These are phyloP conservation scores for Melastoma malabathricum DNA, from an alignment of 345 rosid species.

Conservation along the genomic window DNA sequence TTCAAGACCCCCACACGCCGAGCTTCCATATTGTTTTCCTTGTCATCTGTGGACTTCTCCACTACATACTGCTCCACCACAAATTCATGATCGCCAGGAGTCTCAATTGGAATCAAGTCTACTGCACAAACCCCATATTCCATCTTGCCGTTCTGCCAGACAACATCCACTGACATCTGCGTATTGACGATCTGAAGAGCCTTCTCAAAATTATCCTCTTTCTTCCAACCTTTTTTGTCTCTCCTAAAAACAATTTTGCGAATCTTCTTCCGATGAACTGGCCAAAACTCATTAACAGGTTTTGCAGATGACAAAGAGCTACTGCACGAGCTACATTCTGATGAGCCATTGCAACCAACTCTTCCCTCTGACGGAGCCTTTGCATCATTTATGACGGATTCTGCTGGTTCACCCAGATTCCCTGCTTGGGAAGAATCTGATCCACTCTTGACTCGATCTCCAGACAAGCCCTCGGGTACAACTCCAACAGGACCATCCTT, in stretches of 20 bases:
- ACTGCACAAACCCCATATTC: constrained; percentile 42
- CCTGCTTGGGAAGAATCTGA: constrained; percentile 22
- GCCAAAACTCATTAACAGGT: constrained; percentile 66
- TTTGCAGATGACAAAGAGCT: constrained; percentile 40
- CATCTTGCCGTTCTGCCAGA: constrained; percentile 80
- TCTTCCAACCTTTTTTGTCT: constrained; percentile 68
- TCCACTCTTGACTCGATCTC: constrained; percentile 26
- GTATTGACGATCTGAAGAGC: constrained; percentile 63
- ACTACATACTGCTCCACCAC: constrained; percentile 85
- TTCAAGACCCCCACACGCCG: constrained; percentile 75
- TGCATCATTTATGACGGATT: constrained; percentile 27
- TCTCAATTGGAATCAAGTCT: constrained; percentile 75
- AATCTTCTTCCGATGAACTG: constrained; percentile 78
- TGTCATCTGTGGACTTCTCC: constrained; percentile 74
- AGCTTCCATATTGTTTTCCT: constrained; percentile 43
- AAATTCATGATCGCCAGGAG: constrained; percentile 98
- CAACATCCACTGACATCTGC: constrained; percentile 62
- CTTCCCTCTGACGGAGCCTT: constrained; percentile 21
- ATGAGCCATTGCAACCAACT: constrained; percentile 17
- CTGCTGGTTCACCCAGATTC: constrained; percentile 35
- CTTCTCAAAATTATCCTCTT: constrained; percentile 80
- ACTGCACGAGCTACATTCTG: constrained; percentile 36
- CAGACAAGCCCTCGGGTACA: constrained; percentile 37
- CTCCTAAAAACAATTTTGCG: constrained; percentile 71
- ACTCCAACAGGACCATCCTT: constrained; percentile 26